Evolutionary conservation across 2,329 filamentous ascomycete species (phyloP), one percentile per base, ranked within the genome.

Genomic region (Plectosphaerella plurivora): DNA sequence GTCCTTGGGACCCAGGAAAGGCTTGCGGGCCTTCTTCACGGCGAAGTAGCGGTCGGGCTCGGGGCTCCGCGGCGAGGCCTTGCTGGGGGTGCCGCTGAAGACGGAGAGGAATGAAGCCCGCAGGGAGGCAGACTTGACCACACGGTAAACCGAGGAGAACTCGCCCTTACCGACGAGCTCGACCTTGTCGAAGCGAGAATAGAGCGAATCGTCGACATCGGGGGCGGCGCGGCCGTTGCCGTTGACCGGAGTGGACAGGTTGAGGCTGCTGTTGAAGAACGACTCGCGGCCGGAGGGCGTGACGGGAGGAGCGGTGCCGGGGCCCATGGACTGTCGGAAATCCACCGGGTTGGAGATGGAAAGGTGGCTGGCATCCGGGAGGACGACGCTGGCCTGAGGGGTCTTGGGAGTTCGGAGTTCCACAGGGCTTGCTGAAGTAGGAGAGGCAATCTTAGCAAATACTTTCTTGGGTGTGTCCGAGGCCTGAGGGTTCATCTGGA

Each of bases 71-170:
- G 82, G 76, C n/a, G 78, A 58, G 20, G 62, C 59, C 22, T 61
- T 74, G 11, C 75, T 74, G 2, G 79, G 74, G 1, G 77, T 79
- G 54, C 69, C 68, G 45, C 73, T 73, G 51, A 76, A 69, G 48
- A 68, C 63, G 10, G 54, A 51, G 39, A 59, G 59, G 50, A 62
- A 57, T 1, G 59, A 59, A 5, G 42, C 51, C 10, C 60, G 57
- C 25, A 65, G 55, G n/a, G 65, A 62, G 9, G 59, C 57, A 10
- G 61, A 61, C 46, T 71, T 66, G 14, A 83, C 83, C 5, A 96
- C 92, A 36, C 87, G 84, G 68, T 91, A 99, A 1, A 99, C 94
- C 52, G 88, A 83, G 0, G 94, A 97, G 65, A 99, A 99, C 66
- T 97, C 93, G 53, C 94, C 94, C 54, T 86, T 86, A 47, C 93